Base-by-base conservation (phyloP, 805 yeast species). In the Candida fluviatilis region DNA sequence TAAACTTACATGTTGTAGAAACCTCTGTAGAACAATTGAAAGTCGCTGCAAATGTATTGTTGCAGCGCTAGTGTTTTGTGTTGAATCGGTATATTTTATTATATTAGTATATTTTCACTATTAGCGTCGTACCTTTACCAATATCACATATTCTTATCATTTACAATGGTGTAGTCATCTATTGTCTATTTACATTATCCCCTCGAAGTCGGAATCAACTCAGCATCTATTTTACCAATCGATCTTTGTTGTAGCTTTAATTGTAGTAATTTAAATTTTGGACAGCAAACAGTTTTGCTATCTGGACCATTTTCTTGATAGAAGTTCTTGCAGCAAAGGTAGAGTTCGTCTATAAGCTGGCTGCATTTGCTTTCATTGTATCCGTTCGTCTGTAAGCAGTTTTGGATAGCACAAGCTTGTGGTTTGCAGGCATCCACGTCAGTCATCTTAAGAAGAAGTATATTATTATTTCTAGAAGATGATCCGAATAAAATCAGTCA, bases 371-470 rank as follows among this genome's bases (percentile, higher is more conserved):
- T 57, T 54, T 90, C 96, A 56, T 85, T 72, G 60, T 79, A 89
- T 28, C 75, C 71, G 47, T 73, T 71, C 18, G 62, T 54, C 37
- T 75, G 73, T 7, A 89, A 62, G 53, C 97, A 89, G 48, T 82
- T 84, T 58, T 86, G 95, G 28, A 87, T 87, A 2, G 79, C 80
- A 62, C 95, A 87, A 2, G 95, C 95, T 46, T 82, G 73, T 4
- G 84, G 72, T 53, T 84, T 84, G 60, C 95, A 87, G 2, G 84
- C 76, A 39, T 69, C 73, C 24, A 17, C 23, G 4, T 30, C 33
- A 4, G 46, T 33, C 46, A 43, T 43, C 13, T n/a, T 10, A 18
- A 12, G 15, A 15, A 12, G 15, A n/a, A n/a, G n/a, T n/a, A n/a
- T n/a, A n/a, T n/a, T n/a, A n/a, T n/a, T n/a, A n/a, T n/a, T n/a